phyloP scores from a whole-genome alignment of 306 rosid genomes.

The Sophora flavescens region DNA sequence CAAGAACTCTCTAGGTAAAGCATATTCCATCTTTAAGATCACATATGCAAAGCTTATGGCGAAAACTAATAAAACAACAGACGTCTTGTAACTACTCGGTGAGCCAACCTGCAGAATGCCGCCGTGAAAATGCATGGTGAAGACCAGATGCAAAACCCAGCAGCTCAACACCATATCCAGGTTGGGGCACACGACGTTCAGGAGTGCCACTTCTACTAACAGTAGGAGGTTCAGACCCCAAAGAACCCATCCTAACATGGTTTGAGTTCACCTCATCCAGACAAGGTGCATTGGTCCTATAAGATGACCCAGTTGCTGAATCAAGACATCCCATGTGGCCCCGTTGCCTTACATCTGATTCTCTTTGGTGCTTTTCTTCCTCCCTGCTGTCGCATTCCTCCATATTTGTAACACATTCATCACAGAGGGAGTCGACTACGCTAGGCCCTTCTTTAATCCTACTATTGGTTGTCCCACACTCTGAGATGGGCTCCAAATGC shows the following conservation, averaged over 20 bases:
- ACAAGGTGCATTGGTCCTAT: conserved; percentile 49
- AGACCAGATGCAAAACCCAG: conserved; percentile 63
- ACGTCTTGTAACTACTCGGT: conserved; percentile 49
- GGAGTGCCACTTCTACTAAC: conserved; percentile 8
- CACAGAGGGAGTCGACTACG: conserved; percentile 30
- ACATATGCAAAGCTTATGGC: background rate
- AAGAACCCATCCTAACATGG: conserved; percentile 45
- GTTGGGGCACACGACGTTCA: conserved; percentile 43
- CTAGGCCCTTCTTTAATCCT: conserved; percentile 35
- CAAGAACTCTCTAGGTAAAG: background rate
- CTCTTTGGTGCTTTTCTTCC: conserved; percentile 45
- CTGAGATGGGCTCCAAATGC: conserved; percentile 22
- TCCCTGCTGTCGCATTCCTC: conserved; percentile 43
- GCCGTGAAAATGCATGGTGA: conserved; percentile 43
- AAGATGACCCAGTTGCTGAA: conserved; percentile 43
- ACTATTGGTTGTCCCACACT: conserved; percentile 17
- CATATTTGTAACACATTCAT: conserved; percentile 41
- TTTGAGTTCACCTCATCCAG: conserved; percentile 49
- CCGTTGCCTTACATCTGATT: conserved; percentile 43
- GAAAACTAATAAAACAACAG: background rate
- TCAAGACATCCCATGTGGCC: conserved; percentile 29
- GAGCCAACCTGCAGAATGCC: conserved; percentile 76
- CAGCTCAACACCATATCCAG: conserved; percentile 35
- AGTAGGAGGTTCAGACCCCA: conserved; percentile 38
- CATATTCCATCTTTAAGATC: background rate